Base-by-base conservation (phyloP, 2,329 filamentous ascomycete species). In the Colletotrichum karsti region DNA sequence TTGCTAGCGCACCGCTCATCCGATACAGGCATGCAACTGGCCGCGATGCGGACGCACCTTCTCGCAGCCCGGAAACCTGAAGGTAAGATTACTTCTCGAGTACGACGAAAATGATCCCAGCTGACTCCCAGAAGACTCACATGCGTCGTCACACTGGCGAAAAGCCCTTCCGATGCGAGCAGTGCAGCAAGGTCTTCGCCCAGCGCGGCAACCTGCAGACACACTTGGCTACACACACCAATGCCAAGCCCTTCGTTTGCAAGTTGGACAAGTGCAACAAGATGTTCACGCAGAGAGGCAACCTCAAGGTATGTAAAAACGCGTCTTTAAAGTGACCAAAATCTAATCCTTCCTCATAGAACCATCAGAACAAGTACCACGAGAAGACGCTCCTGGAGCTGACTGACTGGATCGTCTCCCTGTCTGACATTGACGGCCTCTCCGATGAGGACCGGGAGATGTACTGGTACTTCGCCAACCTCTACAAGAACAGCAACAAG, bases 401-500 rank as follows among this genome's bases (percentile, higher is more conserved):
- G 24, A 94, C 91, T 1, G 73, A 83, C 46, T 92, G 91, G 76
- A 96, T 97, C 76, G 88, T 90, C 15, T 84, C 85, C 39, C 83
- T 91, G 64, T 80, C 82, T 37, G 87, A 91, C 59, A 85, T 84
- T n/a, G 88, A 91, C 39, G 82, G 84, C 5, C 88, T 95, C n/a
- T 83, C 87, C 0, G 85, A 90, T 39, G 79, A 81, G 5, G 93
- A 98, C 74, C 90, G 88, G 69, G 91, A 94, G 67, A 84, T 98
- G 56, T 94, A 92, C 84, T 88, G 92, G 72, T 97, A 97, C 81
- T 96, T 98, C 76, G 88, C 91, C 4, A 87, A 87, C 1, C 85
- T 97, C n/a, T 98, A 97, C 86, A 97, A 97, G 84, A 97, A 98
- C 81, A 95, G 92, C 81, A 98, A 98, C 87, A 97, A 97, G 80